These are phyloP conservation scores for Mycena haematopus DNA, from an alignment of 768 basidiomycete genomes.

Conservation along the genomic window DNA sequence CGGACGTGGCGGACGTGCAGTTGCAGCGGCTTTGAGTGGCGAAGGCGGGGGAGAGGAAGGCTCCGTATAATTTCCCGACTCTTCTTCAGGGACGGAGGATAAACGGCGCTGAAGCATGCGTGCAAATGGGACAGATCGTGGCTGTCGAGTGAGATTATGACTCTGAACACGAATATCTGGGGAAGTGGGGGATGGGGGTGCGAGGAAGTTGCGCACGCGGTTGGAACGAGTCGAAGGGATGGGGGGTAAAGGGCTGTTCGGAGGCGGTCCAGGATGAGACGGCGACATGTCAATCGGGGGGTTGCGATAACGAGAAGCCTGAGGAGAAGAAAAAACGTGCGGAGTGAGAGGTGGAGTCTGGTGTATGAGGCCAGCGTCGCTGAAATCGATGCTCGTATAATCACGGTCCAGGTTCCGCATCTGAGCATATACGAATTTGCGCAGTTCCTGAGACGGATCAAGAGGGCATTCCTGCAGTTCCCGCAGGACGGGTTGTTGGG, in stretches of 20 bases:
- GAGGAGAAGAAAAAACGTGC: constrained; percentile 16
- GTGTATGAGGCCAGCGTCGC: constrained; percentile 14
- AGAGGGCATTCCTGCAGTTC: constrained; percentile 32
- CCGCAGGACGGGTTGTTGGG: constrained; percentile 27
- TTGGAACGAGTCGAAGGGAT: constrained; percentile 29
- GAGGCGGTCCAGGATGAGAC: constrained; percentile 40
- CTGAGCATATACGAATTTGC: constrained; percentile 41
- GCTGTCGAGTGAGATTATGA: constrained; percentile 45
- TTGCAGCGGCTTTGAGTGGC: constrained; percentile 25
- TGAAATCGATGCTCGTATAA: constrained; percentile 13
- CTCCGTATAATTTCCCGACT: constrained; percentile 32
- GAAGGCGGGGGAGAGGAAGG: constrained; percentile 27
- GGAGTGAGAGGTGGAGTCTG: constrained; percentile 18
- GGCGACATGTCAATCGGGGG: constrained; percentile 38
- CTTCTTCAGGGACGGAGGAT: constrained; percentile 73
- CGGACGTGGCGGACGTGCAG: constrained; percentile 20
- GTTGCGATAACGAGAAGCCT: constrained; percentile 22
- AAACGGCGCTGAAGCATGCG: constrained; percentile 69
- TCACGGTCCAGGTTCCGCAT: constrained; percentile 33
- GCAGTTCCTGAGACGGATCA: constrained; percentile 41
- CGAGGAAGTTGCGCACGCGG: constrained; percentile 30
- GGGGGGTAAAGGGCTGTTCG: constrained; percentile 41
- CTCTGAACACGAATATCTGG: constrained; percentile 40
- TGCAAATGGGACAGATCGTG: constrained; percentile 64
- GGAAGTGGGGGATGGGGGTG: constrained; percentile 49